Conservation (phyloP, 805 yeast species). For the Metschnikowia peoriensis region DNA sequence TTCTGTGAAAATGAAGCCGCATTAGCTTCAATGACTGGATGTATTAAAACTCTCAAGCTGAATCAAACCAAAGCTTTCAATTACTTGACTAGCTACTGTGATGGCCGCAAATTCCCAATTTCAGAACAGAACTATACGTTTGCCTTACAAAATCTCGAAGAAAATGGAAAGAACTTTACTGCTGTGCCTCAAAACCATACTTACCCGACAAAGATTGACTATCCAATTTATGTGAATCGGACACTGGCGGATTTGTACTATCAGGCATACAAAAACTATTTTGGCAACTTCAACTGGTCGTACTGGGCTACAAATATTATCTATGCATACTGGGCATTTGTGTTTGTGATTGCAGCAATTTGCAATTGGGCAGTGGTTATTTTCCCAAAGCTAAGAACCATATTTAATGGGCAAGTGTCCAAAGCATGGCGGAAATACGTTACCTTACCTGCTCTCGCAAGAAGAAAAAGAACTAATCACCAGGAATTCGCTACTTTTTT, state of each 20-base stretch:
- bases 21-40: slow-evolving; percentile 9
- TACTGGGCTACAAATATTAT: slow-evolving; percentile 11
- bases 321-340: slow-evolving; percentile 15
- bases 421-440: slow-evolving; percentile 36
- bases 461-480: slow-evolving; percentile 27
- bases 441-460: slow-evolving; percentile 40
- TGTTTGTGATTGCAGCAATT: slow-evolving; percentile 12
- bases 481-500: slow-evolving; percentile 21
- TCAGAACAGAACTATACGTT: background rate
- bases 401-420: slow-evolving; percentile 23
- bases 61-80: background rate
- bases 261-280: slow-evolving; percentile 4
- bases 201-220: slow-evolving; percentile 7
- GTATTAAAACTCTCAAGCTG: background rate
- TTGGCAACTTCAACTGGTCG: slow-evolving; percentile 12
- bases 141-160: background rate
- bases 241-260: slow-evolving; percentile 5
- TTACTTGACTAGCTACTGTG: slow-evolving; percentile 1
- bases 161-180: slow-evolving; percentile 7
- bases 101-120: background rate
- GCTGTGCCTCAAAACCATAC: background rate
- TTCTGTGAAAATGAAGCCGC: slow-evolving; percentile 6
- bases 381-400: slow-evolving; percentile 13
- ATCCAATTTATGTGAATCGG: slow-evolving; percentile 10
- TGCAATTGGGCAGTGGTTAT: slow-evolving; percentile 16